phyloP scores from a whole-genome alignment of 2,329 filamentous ascomycete genomes.

The Fusarium drepaniforme region DNA sequence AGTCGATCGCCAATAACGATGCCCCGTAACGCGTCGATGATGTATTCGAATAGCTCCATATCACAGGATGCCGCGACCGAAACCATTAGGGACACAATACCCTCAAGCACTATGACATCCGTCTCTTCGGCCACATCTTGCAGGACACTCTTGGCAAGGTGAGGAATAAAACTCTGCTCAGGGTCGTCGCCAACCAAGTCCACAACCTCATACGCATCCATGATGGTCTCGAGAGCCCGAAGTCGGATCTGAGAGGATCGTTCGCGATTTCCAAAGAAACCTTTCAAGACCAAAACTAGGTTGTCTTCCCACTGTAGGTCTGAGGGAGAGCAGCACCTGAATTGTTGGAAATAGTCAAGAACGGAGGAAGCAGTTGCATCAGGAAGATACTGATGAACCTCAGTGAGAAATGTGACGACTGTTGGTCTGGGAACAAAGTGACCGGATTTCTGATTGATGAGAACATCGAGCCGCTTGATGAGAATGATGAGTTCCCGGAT shows the following conservation, averaged over 20 bases:
- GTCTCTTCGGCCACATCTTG: slow-evolving; percentile 71
- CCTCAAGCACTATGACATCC: slow-evolving; percentile 73
- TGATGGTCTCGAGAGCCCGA: slow-evolving; percentile 70
- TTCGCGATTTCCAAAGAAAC: slow-evolving; percentile 72
- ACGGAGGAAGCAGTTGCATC: slow-evolving; percentile 74
- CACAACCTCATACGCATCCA: slow-evolving; percentile 69
- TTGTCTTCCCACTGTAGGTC: slow-evolving; percentile 77
- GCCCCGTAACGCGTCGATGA: slow-evolving; percentile 64
- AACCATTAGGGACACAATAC: slow-evolving; percentile 73
- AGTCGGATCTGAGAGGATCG: slow-evolving; percentile 73
- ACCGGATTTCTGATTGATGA: slow-evolving; percentile 57
- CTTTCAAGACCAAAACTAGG: slow-evolving; percentile 68
- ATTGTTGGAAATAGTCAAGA: slow-evolving; percentile 76
- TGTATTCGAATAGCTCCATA: slow-evolving; percentile 68
- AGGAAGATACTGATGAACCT: slow-evolving; percentile 71
- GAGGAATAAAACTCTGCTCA: slow-evolving; percentile 67
- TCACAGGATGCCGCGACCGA: slow-evolving; percentile 73
- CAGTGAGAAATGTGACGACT: slow-evolving; percentile 75
- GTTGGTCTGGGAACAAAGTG: slow-evolving; percentile 74
- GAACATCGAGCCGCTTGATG: slow-evolving; percentile 61
- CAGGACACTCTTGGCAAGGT: slow-evolving; percentile 72
- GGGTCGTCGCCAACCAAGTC: slow-evolving; percentile 70
- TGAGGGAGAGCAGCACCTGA: slow-evolving; percentile 78
- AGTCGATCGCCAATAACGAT: slow-evolving; percentile 64
- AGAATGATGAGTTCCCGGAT: slow-evolving; percentile 59